Base-by-base conservation (phyloP, 1,284 basidiomycete genomes). In the Leccinum laetum region DNA sequence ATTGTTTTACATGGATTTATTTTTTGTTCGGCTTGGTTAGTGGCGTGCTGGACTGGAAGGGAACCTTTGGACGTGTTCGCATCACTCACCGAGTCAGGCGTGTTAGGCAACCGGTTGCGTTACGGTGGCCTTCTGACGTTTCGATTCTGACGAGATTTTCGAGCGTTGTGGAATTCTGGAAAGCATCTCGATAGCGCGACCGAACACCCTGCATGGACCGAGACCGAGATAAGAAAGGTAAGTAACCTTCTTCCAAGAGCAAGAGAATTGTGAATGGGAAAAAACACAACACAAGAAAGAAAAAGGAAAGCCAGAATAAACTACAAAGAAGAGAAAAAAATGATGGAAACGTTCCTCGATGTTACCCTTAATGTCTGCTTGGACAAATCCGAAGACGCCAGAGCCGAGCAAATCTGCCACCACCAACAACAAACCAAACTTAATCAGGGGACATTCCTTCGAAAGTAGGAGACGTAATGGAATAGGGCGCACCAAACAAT, bases 281-380 rank as follows among this genome's bases (percentile, higher is more conserved):
- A 73, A 37, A 21, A n/a, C n/a, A n/a, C n/a, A 3, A 21, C 4
- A 52, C 46, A n/a, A 44, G 8, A n/a, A 24, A 52, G 21, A 14
- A 53, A 53, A 53, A 14, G 21, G 21, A 24, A 24, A 53, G 13
- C 52, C 13, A 24, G 13, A 24, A 53, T 14, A 24, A 53, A 53
- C 52, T 24, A 24, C 21, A 14, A 24, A 53, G 21, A 53, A 53
- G 13, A 24, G 13, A 24, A 21, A 52, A 13, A 52, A 24, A 21
- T 21, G 6, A 24, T 52, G 21, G 21, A 62, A 60, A 75, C 85
- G 67, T 70, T 94, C 95, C 69, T 84, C 82, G 69, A 99, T 94
- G 80, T 99, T 99, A 63, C 87, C 90, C 71, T 88, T 89, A 73
- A 99, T 84, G 79, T 99, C 97, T 66, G 85, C 86, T 80, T 98